phyloP scores from a whole-genome alignment of 768 basidiomycete species.

The Xerocomellus amylosporus region DNA sequence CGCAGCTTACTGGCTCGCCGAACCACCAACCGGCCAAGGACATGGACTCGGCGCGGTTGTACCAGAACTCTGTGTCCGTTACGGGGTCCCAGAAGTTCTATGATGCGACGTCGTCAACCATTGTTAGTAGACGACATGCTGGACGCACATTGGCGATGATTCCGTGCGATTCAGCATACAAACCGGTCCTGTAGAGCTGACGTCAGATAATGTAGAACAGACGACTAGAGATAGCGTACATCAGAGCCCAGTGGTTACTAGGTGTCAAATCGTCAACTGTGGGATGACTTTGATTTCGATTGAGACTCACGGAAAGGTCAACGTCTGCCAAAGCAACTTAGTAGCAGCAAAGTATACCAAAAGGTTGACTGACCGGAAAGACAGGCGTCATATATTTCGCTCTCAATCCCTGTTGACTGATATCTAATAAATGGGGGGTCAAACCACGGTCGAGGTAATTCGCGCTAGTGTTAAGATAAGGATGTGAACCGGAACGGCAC shows the following conservation, averaged over 20 bases:
- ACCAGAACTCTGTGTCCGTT: conserved; percentile 62
- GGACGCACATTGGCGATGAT: conserved; percentile 79
- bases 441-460: conserved; percentile 85
- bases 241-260: conserved; percentile 88
- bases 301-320: conserved; percentile 81
- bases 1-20: conserved; percentile 78
- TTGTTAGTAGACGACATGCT: background rate
- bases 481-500: background rate
- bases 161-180: conserved; percentile 87
- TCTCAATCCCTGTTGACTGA: conserved; percentile 76
- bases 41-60: conserved; percentile 57
- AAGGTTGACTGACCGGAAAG: conserved; percentile 69
- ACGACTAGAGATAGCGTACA: conserved; percentile 45
- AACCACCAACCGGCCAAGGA: conserved; percentile 81
- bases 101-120: background rate
- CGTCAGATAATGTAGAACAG: background rate
- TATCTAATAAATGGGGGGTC: conserved; percentile 78
- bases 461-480: conserved; percentile 46
- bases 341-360: background rate
- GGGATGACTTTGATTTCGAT: background rate
- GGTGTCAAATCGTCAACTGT: background rate
- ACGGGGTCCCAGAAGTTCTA: conserved; percentile 88
- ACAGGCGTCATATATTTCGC: conserved; percentile 84
- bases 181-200: conserved; percentile 68
- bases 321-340: conserved; percentile 49